phyloP scores from a whole-genome alignment of 805 yeast species.

The Saccharomycopsis fibuligera region DNA sequence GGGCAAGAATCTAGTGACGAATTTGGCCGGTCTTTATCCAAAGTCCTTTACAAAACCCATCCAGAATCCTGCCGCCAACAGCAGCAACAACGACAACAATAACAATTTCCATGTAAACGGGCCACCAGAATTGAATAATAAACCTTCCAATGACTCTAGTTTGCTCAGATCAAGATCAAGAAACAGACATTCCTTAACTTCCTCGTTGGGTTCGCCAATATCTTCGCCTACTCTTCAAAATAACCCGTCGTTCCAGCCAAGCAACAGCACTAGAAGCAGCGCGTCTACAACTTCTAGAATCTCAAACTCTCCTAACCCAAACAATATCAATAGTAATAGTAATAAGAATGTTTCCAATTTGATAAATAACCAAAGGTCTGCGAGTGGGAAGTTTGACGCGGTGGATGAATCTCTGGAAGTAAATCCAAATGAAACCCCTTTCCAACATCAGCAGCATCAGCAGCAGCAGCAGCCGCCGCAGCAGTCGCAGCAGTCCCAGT shows the following conservation, averaged over 20 bases:
- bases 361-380: constrained; percentile 2
- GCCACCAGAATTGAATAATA: constrained; percentile 5
- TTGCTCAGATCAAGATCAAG: constrained; percentile 57
- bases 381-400: constrained; percentile 2
- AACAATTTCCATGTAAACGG: too few species aligned
- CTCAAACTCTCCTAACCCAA: constrained; percentile 2
- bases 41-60: constrained; percentile 71
- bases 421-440: too few species aligned
- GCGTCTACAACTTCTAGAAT: constrained; percentile 5
- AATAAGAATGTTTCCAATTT: background rate
- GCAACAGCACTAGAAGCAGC: background rate
- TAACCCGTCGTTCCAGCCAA: background rate
- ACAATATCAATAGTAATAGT: background rate
- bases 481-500: background rate
- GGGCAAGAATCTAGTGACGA: constrained; percentile 70
- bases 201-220: constrained; percentile 14
- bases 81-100: too few species aligned
- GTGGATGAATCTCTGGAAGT: too few species aligned
- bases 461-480: constrained; percentile 4
- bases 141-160: constrained; percentile 26
- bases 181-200: constrained; percentile 30
- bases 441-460: background rate
- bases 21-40: constrained; percentile 84
- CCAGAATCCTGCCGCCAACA: constrained; percentile 20
- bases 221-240: constrained; percentile 4